phyloP scores from a whole-genome alignment of 805 yeast genomes.

The Candida easanensis region DNA sequence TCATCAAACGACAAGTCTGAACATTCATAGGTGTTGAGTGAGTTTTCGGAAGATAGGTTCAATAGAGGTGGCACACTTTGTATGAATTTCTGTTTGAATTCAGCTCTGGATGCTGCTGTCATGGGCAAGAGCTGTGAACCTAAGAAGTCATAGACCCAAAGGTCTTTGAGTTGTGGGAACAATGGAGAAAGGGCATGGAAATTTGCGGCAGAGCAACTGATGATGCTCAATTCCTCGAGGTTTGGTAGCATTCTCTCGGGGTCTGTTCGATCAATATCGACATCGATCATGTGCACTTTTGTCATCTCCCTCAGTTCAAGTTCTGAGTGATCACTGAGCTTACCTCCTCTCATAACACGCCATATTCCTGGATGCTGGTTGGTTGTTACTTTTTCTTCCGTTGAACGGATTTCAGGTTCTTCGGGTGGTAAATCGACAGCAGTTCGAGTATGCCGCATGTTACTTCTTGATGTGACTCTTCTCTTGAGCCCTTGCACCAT shows the following conservation, averaged over 20 bases:
- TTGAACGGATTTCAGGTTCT: too few relatives aligned
- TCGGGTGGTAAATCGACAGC: not conserved
- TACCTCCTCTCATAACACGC: conserved; percentile 1
- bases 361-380: not conserved
- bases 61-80: not conserved
- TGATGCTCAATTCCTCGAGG: conserved; percentile 2
- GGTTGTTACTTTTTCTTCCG: too few relatives aligned
- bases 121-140: not conserved
- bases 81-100: not conserved
- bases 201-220: conserved; percentile 1
- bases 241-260: conserved; percentile 1
- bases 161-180: conserved; percentile 5
- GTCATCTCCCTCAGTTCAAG: not conserved
- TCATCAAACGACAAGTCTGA: conserved; percentile 1
- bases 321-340: conserved; percentile 3
- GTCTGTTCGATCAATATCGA: conserved; percentile 4
- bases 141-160: conserved; percentile 4
- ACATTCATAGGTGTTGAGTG: conserved; percentile 3
- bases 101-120: not conserved
- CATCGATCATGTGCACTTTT: conserved; percentile 2
- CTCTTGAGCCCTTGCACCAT: not conserved
- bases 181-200: conserved; percentile 2
- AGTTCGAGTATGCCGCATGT: not conserved
- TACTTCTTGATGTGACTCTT: not conserved
- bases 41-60: not conserved